phyloP scores from a whole-genome alignment of 306 rosid species.

The Parietaria judaica region DNA sequence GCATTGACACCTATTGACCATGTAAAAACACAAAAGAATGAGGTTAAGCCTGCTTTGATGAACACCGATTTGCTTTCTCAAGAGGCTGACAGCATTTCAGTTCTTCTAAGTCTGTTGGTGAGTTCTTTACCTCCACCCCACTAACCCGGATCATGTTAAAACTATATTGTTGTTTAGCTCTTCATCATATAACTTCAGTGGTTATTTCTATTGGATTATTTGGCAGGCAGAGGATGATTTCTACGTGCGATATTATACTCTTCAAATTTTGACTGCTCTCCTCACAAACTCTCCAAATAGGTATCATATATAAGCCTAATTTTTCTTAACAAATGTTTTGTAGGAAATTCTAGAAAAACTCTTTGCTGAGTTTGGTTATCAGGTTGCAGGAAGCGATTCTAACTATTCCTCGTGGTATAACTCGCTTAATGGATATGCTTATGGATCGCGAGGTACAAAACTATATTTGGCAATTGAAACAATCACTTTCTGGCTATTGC shows the following conservation, averaged over 20 bases:
- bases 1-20: constrained; percentile 81
- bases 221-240: constrained; percentile 91
- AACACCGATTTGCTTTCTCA: constrained; percentile 84
- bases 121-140: constrained; percentile 23
- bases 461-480: constrained; percentile 11
- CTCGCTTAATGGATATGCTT: constrained; percentile 95
- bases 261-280: constrained; percentile 87
- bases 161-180: not conserved
- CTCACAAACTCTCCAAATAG: constrained; percentile 78
- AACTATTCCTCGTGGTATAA: constrained; percentile 84
- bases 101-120: constrained; percentile 88
- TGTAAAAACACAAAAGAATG: constrained; percentile 55
- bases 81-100: constrained; percentile 78
- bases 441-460: constrained; percentile 89
- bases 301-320: constrained; percentile 32
- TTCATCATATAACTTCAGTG: constrained; percentile 8
- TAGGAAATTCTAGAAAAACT: constrained; percentile 11
- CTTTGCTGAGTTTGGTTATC: constrained; percentile 36
- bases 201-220: constrained; percentile 17
- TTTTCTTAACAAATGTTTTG: not conserved
- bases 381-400: constrained; percentile 97
- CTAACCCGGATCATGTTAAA: not conserved
- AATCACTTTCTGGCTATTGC: constrained; percentile 11
- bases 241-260: constrained; percentile 86
- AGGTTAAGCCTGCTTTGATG: constrained; percentile 80